Conservation (phyloP, 2,329 filamentous ascomycete species). For the Penicillium sp. region DNA sequence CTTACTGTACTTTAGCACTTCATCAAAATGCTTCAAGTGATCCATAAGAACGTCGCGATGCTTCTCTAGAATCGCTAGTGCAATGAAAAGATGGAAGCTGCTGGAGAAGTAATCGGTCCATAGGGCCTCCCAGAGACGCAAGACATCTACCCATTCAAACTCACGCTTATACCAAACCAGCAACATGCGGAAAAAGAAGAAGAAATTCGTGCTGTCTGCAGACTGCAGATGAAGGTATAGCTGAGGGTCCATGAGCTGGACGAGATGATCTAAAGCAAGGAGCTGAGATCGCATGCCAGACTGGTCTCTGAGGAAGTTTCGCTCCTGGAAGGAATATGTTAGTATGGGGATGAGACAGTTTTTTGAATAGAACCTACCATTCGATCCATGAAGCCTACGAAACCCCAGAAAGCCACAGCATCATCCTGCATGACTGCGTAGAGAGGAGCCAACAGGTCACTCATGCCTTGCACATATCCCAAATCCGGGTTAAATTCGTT, state of each 20-base stretch:
- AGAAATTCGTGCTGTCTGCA: conserved; percentile 97
- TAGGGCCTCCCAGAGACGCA: conserved; percentile 87
- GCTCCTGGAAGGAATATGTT: conserved; percentile 61
- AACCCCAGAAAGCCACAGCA: conserved; percentile 94
- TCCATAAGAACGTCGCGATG: conserved; percentile 96
- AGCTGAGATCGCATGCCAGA: conserved; percentile 95
- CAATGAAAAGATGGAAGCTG: conserved; percentile 93
- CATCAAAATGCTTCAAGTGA: conserved; percentile 92
- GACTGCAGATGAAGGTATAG: conserved; percentile 88
- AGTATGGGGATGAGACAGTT: conserved; percentile 7
- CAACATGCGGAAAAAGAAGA: conserved; percentile 99
- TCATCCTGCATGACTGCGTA: conserved; percentile 98
- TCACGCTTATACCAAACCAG: conserved; percentile 99
- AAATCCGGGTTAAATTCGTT: conserved; percentile 97
- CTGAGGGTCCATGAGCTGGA: conserved; percentile 95
- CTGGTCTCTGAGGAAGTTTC: conserved; percentile 94
- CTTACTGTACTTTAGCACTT: conserved; percentile 93
- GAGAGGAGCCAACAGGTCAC: conserved; percentile 90
- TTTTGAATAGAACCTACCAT: conserved; percentile 64
- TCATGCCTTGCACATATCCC: conserved; percentile 99
- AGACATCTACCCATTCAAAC: conserved; percentile 85
- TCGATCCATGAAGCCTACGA: conserved; percentile 93
- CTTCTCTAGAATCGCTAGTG: conserved; percentile 91
- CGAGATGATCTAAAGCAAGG: conserved; percentile 87
- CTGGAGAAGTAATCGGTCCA: conserved; percentile 93